A percentile compares a stretch with the other conserved stretches of the same genome.
These are phyloP conservation scores for Ustilago bromivora DNA, from an alignment of 1,284 basidiomycete genomes.

Conservation along the genomic window DNA sequence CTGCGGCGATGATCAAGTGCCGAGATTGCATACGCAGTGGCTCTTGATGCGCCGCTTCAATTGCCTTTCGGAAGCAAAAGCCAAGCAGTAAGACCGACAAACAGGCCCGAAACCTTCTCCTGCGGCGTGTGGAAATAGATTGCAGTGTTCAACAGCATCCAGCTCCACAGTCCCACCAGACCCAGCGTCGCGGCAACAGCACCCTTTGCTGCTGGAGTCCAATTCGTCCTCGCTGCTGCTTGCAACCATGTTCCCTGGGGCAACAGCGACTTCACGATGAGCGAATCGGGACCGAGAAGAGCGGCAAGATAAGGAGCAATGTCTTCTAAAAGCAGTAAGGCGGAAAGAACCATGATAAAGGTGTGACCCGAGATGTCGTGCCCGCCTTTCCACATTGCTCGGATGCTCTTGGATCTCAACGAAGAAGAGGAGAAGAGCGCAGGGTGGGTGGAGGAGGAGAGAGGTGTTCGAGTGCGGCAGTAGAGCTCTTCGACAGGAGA, in stretches of 20 bases:
- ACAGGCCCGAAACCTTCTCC: conserved; percentile 86
- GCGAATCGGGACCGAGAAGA: background rate
- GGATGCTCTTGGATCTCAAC: conserved; percentile 13
- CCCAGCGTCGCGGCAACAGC: conserved; percentile 68
- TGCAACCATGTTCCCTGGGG: background rate
- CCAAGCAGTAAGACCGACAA: conserved; percentile 59
- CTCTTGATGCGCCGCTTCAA: background rate
- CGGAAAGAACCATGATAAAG: conserved; percentile 88
- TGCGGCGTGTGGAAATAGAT: conserved; percentile 89
- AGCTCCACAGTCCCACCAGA: conserved; percentile 79
- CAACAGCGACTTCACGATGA: background rate
- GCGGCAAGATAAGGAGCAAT: conserved; percentile 71
- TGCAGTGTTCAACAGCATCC: conserved; percentile 83
- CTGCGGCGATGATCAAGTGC: too few relatives aligned
- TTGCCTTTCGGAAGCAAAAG: conserved; percentile 54
- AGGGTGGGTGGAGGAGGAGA: conserved; percentile 39
- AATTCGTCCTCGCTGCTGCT: background rate
- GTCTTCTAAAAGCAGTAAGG: conserved; percentile 83
- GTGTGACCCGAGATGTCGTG: conserved; percentile 95
- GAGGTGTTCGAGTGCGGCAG: conserved; percentile 50
- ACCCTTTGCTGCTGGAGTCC: conserved; percentile 24
- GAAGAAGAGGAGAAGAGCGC: conserved; percentile 25
- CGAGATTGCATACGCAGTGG: too few relatives aligned
- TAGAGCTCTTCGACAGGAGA: conserved; percentile 44
- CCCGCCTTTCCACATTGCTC: conserved; percentile 76